phyloP scores from a whole-genome alignment of 768 basidiomycete species.

The Gautieria morchelliformis region DNA sequence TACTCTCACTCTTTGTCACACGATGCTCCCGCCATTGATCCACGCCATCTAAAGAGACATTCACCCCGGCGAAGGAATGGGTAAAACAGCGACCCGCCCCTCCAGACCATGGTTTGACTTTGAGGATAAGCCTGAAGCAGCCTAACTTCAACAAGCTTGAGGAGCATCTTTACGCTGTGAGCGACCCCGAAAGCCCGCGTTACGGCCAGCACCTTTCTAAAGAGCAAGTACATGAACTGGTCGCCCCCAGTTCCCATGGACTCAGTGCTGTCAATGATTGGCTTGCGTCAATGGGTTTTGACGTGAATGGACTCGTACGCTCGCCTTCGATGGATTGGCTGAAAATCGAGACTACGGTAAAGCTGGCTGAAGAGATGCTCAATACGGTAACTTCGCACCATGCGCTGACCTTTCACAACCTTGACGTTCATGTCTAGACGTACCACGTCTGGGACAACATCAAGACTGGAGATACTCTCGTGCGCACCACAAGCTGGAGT shows the following conservation, averaged over 20 bases:
- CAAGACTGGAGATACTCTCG: conserved; percentile 39
- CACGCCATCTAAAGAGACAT: neutral
- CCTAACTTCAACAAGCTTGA: conserved; percentile 9
- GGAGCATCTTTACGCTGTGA: conserved; percentile 9
- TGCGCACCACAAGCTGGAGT: conserved; percentile 63
- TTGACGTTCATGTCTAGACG: conserved; percentile 28
- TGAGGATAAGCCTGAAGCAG: conserved; percentile 11
- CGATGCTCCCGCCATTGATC: neutral
- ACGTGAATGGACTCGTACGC: conserved; percentile 35
- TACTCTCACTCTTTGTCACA: neutral
- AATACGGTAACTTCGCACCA: conserved; percentile 40
- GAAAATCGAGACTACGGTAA: conserved; percentile 45
- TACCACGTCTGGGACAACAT: conserved; percentile 55
- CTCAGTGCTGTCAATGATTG: conserved; percentile 8
- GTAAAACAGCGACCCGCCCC: neutral
- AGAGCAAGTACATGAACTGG: conserved; percentile 11
- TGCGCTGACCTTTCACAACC: neutral
- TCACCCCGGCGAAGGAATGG: neutral
- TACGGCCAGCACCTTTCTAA: conserved; percentile 12
- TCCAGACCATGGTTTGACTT: conserved; percentile 5
- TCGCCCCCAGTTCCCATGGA: conserved; percentile 2
- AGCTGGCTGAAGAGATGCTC: conserved; percentile 60
- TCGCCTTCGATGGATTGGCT: conserved; percentile 68
- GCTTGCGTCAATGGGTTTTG: conserved; percentile 43
- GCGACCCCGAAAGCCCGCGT: conserved; percentile 8